phyloP scores from a whole-genome alignment of 1,139 yeast genomes.

The Saccharomyces hybrid region DNA sequence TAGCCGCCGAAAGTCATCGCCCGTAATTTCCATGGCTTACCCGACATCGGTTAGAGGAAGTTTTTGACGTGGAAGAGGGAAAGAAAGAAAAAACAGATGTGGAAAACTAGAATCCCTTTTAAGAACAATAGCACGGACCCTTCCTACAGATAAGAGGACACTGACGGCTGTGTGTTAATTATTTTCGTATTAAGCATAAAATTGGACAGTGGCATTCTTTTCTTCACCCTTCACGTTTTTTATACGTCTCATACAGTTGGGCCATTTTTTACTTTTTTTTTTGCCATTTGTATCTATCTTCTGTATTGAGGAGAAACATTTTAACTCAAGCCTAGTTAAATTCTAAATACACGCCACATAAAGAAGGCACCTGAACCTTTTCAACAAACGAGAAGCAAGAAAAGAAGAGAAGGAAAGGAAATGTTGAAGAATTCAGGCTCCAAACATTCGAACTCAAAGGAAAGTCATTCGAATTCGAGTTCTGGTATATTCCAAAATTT shows the following conservation, averaged over 20 bases:
- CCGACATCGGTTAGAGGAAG: not conserved
- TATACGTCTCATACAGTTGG: not conserved
- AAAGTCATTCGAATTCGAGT: constrained; percentile 2
- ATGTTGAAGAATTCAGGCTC: constrained; percentile 7
- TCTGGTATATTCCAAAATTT: constrained; percentile 15
- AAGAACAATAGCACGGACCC: not conserved
- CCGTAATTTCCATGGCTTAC: not conserved
- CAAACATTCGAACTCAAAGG: constrained; percentile 4
- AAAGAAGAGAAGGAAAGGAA: not conserved
- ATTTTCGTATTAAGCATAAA: not conserved
- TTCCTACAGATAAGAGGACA: not conserved
- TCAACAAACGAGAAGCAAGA: not conserved
- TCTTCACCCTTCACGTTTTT: not conserved
- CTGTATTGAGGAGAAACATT: not conserved
- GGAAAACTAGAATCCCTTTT: not conserved
- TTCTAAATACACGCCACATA: not conserved
- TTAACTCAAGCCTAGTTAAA: not conserved
- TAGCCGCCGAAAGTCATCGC: constrained; percentile 1
- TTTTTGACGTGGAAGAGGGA: not conserved
- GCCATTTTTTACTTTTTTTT: not conserved
- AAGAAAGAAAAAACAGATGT: not conserved
- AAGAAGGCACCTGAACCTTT: not conserved
- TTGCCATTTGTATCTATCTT: not conserved
- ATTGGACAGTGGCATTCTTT: not conserved
- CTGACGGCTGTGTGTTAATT: not conserved